Evolutionary conservation across 768 basidiomycete species (phyloP).

Genomic region (Solioccasus polychromus): DNA sequence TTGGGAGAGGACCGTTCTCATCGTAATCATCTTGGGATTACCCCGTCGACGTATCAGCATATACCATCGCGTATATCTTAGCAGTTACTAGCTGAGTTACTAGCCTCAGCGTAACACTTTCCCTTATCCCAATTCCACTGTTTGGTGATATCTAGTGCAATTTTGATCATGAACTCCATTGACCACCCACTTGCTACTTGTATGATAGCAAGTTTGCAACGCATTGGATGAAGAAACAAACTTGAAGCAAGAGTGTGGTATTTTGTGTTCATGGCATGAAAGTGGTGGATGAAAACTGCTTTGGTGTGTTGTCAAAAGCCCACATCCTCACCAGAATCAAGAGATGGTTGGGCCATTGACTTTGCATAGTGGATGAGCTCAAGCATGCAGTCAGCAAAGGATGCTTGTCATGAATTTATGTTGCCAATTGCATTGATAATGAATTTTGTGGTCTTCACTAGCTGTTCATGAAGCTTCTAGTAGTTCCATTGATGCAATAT

Average conservation of each 20-base stretch:
- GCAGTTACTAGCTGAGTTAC: no score
- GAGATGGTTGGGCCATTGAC: not conserved
- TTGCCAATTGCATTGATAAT: conserved; percentile 31
- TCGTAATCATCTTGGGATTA: no score
- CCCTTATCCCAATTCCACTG: no score
- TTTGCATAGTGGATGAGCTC: conserved; percentile 17
- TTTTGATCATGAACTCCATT: conserved; percentile 1
- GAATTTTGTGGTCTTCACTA: conserved; percentile 20
- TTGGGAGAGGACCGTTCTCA: no score
- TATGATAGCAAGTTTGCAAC: not conserved
- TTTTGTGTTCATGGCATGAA: conserved; percentile 16
- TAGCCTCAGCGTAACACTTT: no score
- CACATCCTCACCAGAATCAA: conserved; percentile 4
- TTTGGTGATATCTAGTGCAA: not conserved
- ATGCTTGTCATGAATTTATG: conserved; percentile 21
- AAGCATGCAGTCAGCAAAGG: conserved; percentile 31
- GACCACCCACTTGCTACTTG: conserved; percentile 3
- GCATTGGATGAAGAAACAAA: conserved; percentile 5
- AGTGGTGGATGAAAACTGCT: conserved; percentile 11
- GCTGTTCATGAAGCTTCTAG: conserved; percentile 17
- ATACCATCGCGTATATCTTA: no score
- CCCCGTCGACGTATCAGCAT: no score
- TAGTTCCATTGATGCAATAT: not conserved
- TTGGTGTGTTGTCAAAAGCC: conserved; percentile 12
- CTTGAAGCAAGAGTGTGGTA: no score